Evolutionary conservation across 2,329 filamentous ascomycete species (phyloP), one percentile per base, ranked within the genome.

Genomic region (Aspergillaceae sp.): DNA sequence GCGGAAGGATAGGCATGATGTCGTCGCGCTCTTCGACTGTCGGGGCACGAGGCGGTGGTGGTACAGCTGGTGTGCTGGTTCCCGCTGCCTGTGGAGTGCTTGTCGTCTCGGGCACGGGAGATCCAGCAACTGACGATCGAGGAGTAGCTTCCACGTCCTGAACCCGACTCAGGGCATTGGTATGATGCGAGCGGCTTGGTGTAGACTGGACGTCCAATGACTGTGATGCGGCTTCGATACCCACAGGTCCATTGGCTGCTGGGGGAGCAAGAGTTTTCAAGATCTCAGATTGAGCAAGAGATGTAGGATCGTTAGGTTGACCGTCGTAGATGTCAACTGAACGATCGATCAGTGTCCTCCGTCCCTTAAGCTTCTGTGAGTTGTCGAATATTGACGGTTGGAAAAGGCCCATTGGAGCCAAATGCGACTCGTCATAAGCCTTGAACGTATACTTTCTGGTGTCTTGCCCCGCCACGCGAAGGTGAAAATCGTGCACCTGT

Each of bases 381-480:
- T 89, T 84, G 62, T 94, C 87, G 56, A 97, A 95, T 45, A 96
- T 84, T 2, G 79, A 73, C 0, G 92, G 91, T 49, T 91, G 86
- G 65, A 94, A 96, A 58, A 90, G 86, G n/a, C 89, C 90, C 84
- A 95, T 88, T 1, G 90, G 86, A 0, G 92, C 86, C n/a, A 98
- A 76, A 56, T 94, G 87, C 26, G 94, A 86, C 66, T 97, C 92
- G 56, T 98, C 92, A 60, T 97, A 98, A 1, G 87, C 90, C 74
- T 97, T 97, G 76, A 96, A 97, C 36, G 83, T 80, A 67, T 94
- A 97, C 67, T 95, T 96, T 52, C 83, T 79, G 1, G 92, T 98
- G 43, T 92, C 84, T 62, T 95, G 83, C 44, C 88, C 89, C 1
- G 87, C 84, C 7, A 87, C 86, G 29, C 92, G 84, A 10, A 98